Evolutionary conservation across 169 alveolate species (phyloP), one percentile per base, ranked within the genome.

Genomic region (Amoebophrya sp.): DNA sequence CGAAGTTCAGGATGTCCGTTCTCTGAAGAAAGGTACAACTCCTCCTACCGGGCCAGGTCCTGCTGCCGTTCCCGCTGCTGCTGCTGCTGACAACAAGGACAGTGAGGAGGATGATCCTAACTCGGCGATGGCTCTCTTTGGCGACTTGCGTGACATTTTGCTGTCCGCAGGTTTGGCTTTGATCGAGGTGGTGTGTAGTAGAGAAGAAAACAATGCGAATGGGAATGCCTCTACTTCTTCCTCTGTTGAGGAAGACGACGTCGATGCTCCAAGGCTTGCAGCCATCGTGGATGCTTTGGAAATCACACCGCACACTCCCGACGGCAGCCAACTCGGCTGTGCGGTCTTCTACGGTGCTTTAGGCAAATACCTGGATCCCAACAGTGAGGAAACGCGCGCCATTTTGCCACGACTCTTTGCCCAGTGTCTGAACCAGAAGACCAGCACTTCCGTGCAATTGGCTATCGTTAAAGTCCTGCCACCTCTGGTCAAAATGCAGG

Each of bases 341-440:
- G 83, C 83, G 83, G 83, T 65, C 36, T 65, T 65, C 26, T 65
- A 1, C 83, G 83, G 83, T 36, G 83, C 83, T 29, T 36, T 65
- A 36, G 83, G 83, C 3, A 65, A 65, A 18, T 65, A 26, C n/a
- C 26, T 65, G 83, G 26, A 65, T 18, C 83, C 83, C 3, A 26
- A 65, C 2, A 0, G 39, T 6, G 83, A 65, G 2, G 26, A 10
- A 6, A 65, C 83, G 83, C 2, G 83, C 38, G 83, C 83, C 38
- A 65, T 65, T 26, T 26, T 65, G 26, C 83, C 83, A 36, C 2
- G 83, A 36, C 26, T 65, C 3, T 65, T 65, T 36, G 2, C 36
- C 83, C 83, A 65, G 83, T 65, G 83, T 26, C 26, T 65, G 36
- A 36, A 65, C 83, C 38, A 1, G 33, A 65, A 65, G n/a, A 6